Evolutionary conservation across 2,329 filamentous ascomycete species (phyloP).

Genomic region (Aureobasidium zeae): DNA sequence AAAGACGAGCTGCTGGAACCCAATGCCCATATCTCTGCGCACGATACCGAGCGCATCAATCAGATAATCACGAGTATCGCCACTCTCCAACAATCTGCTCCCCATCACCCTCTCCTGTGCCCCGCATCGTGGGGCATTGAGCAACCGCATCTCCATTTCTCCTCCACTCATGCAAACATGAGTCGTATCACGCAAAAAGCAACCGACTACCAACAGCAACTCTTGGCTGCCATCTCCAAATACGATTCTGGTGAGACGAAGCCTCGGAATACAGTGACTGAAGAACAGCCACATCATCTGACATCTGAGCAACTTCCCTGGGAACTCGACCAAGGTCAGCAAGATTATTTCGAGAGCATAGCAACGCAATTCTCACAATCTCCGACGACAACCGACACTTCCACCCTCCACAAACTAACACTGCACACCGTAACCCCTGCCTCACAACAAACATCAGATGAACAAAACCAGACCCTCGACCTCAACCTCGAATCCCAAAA

Average conservation of each 20-base stretch:
- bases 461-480: neutral
- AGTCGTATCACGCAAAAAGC: conserved; percentile 13
- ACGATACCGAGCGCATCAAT: conserved; percentile 3
- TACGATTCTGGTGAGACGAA: neutral
- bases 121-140: conserved; percentile 7
- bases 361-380: conserved; percentile 1
- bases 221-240: conserved; percentile 9
- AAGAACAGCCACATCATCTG: neutral
- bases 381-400: neutral
- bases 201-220: conserved; percentile 14
- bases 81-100: neutral
- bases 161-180: neutral
- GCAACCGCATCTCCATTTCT: neutral
- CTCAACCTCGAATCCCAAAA: neutral
- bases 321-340: conserved; percentile 50
- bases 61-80: conserved; percentile 8
- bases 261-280: neutral
- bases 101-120: conserved; percentile 9
- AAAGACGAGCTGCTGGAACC: conserved; percentile 38
- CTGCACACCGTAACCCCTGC: neutral
- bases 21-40: neutral
- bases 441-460: neutral
- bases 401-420: neutral
- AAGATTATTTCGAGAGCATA: conserved; percentile 28
- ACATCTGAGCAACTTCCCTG: conserved; percentile 27